Conservation (phyloP, 1,139 yeast genomes). For the Geotrichum phurueaensis region DNA sequence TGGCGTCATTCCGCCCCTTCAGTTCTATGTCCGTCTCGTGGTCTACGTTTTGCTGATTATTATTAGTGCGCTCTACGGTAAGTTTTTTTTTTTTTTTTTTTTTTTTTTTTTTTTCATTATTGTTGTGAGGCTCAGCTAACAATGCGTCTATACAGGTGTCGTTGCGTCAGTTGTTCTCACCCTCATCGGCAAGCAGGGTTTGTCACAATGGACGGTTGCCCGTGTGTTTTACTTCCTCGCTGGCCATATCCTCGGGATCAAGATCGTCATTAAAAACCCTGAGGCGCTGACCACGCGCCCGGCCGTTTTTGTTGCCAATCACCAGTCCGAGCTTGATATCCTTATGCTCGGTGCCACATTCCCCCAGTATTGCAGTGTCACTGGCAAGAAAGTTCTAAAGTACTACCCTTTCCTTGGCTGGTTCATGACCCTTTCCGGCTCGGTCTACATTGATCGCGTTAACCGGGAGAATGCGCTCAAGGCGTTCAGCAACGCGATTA, state of each 20-base stretch:
- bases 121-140: slow-evolving; percentile 1
- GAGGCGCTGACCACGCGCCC: slow-evolving; percentile 51
- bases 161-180: slow-evolving; percentile 64
- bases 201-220: slow-evolving; percentile 89
- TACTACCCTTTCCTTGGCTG: slow-evolving; percentile 93
- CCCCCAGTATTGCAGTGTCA: slow-evolving; percentile 85
- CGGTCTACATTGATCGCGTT: slow-evolving; percentile 82
- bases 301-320: slow-evolving; percentile 81
- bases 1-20: slow-evolving; percentile 35
- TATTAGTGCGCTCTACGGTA: slow-evolving; percentile 33
- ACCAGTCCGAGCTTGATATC: slow-evolving; percentile 82
- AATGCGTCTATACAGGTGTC: slow-evolving; percentile 45
- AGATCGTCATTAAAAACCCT: slow-evolving; percentile 59
- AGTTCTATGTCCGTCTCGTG: slow-evolving; percentile 35
- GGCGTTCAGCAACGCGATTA: slow-evolving; percentile 67
- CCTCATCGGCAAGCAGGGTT: slow-evolving; percentile 64
- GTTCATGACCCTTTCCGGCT: slow-evolving; percentile 90
- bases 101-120: neutral
- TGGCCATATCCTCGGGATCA: slow-evolving; percentile 59
- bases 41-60: slow-evolving; percentile 32
- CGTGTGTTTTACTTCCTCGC: slow-evolving; percentile 64
- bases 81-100: neutral
- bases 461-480: slow-evolving; percentile 69
- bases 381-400: slow-evolving; percentile 81
- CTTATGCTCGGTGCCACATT: slow-evolving; percentile 73